These are phyloP conservation scores for Epichloe scottii DNA, from an alignment of 2,329 filamentous ascomycete species.

Conservation along the genomic window DNA sequence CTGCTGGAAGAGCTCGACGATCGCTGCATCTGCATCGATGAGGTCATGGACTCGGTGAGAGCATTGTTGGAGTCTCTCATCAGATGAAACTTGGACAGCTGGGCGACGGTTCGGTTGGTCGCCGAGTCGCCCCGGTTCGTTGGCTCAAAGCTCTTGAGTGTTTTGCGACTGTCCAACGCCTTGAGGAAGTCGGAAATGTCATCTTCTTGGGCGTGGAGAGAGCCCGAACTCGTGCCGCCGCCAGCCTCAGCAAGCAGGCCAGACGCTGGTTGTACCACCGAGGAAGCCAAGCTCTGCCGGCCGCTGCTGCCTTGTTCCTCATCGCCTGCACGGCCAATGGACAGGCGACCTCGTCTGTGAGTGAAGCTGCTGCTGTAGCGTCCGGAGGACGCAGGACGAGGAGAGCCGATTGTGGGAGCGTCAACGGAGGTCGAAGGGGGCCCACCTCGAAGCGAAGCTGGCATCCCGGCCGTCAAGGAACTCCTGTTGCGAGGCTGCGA, in stretches of 20 bases:
- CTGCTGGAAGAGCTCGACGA: conserved; percentile 63
- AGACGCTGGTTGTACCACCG: conserved; percentile 60
- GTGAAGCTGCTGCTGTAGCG: conserved; percentile 92
- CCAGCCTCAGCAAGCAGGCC: conserved; percentile 63
- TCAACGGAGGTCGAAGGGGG: conserved; percentile 49
- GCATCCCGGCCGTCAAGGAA: conserved; percentile 63
- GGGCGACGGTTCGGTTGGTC: conserved; percentile 63
- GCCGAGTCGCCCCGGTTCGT: conserved; percentile 55
- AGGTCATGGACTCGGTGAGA: conserved; percentile 86
- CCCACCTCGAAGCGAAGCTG: conserved; percentile 56
- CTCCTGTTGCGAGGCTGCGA: conserved; percentile 51
- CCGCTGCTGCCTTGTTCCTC: conserved; percentile 71
- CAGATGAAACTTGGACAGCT: conserved; percentile 71
- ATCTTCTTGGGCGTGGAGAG: conserved; percentile 67
- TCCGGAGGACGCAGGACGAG: conserved; percentile 63
- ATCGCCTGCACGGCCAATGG: conserved; percentile 54
- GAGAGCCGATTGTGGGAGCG: conserved; percentile 60
- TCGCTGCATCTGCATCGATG: conserved; percentile 72
- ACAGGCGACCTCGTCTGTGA: conserved; percentile 66
- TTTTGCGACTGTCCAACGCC: conserved; percentile 75
- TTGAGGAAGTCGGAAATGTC: conserved; percentile 92
- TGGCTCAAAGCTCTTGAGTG: conserved; percentile 65
- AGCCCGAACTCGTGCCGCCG: conserved; percentile 53
- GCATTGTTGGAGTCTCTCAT: conserved; percentile 85
- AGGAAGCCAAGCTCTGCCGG: conserved; percentile 63